Evolutionary conservation across 371 early-diverging fungal genomes (phyloP), one percentile per base, ranked within the genome.

Genomic region (Lichtheimia hyalospora): DNA sequence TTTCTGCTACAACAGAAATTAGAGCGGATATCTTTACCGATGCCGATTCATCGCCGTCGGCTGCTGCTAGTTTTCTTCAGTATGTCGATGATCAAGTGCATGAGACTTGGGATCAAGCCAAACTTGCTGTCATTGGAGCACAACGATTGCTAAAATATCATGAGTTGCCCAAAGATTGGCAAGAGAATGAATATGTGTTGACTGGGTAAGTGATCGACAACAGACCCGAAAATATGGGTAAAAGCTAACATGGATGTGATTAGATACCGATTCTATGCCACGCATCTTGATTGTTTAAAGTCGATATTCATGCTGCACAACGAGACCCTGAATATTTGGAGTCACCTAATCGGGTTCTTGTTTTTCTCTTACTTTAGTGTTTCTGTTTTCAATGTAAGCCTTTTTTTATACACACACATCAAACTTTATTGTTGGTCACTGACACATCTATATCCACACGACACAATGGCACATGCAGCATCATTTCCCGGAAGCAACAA

Each of bases 271-370:
- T 87, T 87, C 60, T 74, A 79, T 28, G 70, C 79, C 15, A 71
- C 73, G 34, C 74, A 74, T 44, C 73, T 74, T 13, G 76, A 79
- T 23, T 87, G 88, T 58, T 64, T 87, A 13, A 64, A 69, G 71
- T 81, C 83, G 15, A 83, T 89, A 34, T 87, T 89, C 68, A 71
- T 64, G 62, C 64, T 88, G 41, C 90, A 89, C 63, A 89, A 89
- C 24, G 89, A 89, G 71, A 89, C 90, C 5, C 75, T 84, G 61
- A 89, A 89, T 55, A 88, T 88, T 40, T 87, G 86, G 85, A 85
- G 86, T 27, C 90, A 88, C 66, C 68, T 89, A 58, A 51, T 87
- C 10, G 90, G 89, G 0, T 77, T 86, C 49, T 52, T 87, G 21
- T 81, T 86, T 18, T 81, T 88, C 60, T 60, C 80, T 7, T 70